Evolutionary conservation across 2,329 filamentous ascomycete species (phyloP), one percentile per base, ranked within the genome.

Genomic region (Colletotrichum chrysophilum): DNA sequence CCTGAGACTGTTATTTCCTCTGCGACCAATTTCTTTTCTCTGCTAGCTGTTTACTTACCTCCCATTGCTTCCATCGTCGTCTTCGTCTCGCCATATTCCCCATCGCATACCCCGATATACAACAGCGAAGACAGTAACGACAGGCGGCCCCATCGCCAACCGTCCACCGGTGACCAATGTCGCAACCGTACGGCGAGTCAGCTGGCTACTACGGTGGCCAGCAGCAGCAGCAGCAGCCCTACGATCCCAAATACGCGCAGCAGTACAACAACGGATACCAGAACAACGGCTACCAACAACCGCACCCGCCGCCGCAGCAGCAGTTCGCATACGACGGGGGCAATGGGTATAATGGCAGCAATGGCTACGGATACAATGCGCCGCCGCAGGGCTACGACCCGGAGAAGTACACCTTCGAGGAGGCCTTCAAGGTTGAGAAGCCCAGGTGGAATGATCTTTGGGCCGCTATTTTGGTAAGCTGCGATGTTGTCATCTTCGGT

Each of bases 401-500:
- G 69, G 88, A 89, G 77, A 91, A 91, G 81, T 86, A 87, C 38
- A 86, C 86, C 34, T 98, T 97, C 82, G 92, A 96, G 24, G 91
- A 98, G 81, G 91, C 93, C 2, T 98, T 98, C 88, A 93, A 93
- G 84, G 85, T 98, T 68, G 91, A 95, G 67, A 93, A 88, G 78
- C 95, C 95, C n/a, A 97, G 96, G 84, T 98, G 90, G 86, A 95
- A 98, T 81, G 96, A 98, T 83, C 82, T 94, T 30, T 98, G 96
- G 96, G 96, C 96, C 5, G 96, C 94, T 5, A 86, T 97, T 55
- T 86, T 98, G 81, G 93, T 94, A 83, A 83, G 16, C 64, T 83
- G 43, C 0, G 43, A 52, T 21, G 4, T 52, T 0, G 10, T 52
- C 12, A 10, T n/a, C 8, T 24, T n/a, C n/a, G n/a, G n/a, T n/a